phyloP scores from a whole-genome alignment of 192 early-diverging fungal species.

The Pilaira anomala region DNA sequence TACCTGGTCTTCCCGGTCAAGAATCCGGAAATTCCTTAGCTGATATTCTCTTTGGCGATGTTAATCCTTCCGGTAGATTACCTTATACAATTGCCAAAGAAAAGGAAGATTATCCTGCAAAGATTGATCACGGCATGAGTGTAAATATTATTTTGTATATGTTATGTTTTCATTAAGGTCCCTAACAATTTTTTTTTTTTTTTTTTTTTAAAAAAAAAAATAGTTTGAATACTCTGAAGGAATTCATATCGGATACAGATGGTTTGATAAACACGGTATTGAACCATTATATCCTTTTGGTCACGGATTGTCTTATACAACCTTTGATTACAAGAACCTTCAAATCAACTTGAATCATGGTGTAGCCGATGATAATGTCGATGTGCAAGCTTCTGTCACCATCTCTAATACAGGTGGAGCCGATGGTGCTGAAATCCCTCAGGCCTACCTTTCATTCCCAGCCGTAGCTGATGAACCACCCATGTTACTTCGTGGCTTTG shows the following conservation, averaged over 20 bases:
- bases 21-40: constrained; percentile 66
- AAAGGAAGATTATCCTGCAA: constrained; percentile 43
- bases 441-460: constrained; percentile 40
- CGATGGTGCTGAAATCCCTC: constrained; percentile 34
- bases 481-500: constrained; percentile 34
- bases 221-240: constrained; percentile 58
- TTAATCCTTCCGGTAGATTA: constrained; percentile 59
- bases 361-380: not conserved
- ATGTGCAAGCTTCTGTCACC: constrained; percentile 29
- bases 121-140: not conserved
- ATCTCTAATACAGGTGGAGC: constrained; percentile 32
- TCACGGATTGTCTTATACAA: constrained; percentile 63
- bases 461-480: constrained; percentile 39
- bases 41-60: constrained; percentile 63
- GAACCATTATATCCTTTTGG: constrained; percentile 56
- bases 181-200: too few relatives aligned
- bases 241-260: constrained; percentile 54
- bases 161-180: too few relatives aligned
- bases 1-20: constrained; percentile 59
- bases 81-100: constrained; percentile 59
- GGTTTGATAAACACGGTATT: constrained; percentile 42
- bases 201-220: too few relatives aligned
- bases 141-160: too few relatives aligned
- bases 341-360: not conserved
- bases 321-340: constrained; percentile 46